Percentiles rank a stretch among this genome's conserved stretches.
Evolutionary conservation across 2,329 filamentous ascomycete species (phyloP).

Genomic region (Alternaria alternata): DNA sequence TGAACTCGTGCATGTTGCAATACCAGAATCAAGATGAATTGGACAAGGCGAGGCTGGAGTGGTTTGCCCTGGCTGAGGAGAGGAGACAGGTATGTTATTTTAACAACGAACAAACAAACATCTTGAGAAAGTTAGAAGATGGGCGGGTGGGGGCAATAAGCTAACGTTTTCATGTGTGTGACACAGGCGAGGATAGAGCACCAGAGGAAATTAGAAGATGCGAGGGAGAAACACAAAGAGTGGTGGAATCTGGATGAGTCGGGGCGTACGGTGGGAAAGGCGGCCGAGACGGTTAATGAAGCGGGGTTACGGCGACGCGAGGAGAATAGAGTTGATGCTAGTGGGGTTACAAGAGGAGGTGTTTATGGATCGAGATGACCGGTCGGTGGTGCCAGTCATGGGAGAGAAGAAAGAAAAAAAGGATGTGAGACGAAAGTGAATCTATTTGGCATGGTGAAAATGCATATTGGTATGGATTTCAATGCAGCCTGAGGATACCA

Average conservation of each 20-base stretch:
- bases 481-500: too few species aligned
- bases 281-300: slow-evolving; percentile 12
- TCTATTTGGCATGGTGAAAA: background rate
- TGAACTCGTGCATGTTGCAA: slow-evolving; percentile 93
- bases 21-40: slow-evolving; percentile 86
- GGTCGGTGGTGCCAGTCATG: background rate
- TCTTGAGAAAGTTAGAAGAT: too few species aligned
- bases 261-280: slow-evolving; percentile 42
- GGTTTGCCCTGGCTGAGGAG: slow-evolving; percentile 82
- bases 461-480: background rate
- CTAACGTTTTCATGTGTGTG: too few species aligned
- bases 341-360: slow-evolving; percentile 30
- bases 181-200: slow-evolving; percentile 67
- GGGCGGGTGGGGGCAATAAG: too few species aligned
- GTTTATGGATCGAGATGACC: slow-evolving; percentile 16
- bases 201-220: slow-evolving; percentile 56
- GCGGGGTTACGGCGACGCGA: slow-evolving; percentile 15
- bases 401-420: background rate
- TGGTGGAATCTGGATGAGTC: slow-evolving; percentile 60
- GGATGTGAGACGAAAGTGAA: background rate
- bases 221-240: slow-evolving; percentile 57
- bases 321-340: slow-evolving; percentile 30
- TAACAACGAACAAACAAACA: too few species aligned
- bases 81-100: slow-evolving; percentile 57
- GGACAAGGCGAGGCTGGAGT: slow-evolving; percentile 89